Conservation (phyloP, 1,139 yeast genomes). For the Suhomyces choctaworum region DNA sequence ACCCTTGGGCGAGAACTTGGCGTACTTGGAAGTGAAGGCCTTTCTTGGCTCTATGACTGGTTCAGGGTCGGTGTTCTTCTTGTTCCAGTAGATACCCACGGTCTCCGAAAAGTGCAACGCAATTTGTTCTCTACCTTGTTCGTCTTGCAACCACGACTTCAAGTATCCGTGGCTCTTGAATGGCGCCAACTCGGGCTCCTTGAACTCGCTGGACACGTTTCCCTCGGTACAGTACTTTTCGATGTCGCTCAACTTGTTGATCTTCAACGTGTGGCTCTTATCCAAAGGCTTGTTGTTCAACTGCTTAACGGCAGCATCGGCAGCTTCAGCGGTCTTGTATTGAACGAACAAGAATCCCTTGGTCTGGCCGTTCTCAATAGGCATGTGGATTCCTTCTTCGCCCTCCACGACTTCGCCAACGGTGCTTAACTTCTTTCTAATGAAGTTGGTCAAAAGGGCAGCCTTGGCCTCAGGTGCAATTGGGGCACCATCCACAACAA, state of each 20-base stretch:
- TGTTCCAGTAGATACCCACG: slow-evolving; percentile 88
- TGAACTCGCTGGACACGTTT: slow-evolving; percentile 60
- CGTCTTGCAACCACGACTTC: slow-evolving; percentile 89
- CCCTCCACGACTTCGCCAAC: slow-evolving; percentile 70
- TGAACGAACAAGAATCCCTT: slow-evolving; percentile 90
- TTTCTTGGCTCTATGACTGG: slow-evolving; percentile 74
- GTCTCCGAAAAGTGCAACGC: slow-evolving; percentile 76
- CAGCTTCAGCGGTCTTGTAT: slow-evolving; percentile 66
- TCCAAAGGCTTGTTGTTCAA: slow-evolving; percentile 90
- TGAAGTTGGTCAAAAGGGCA: slow-evolving; percentile 79
- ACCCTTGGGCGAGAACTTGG: slow-evolving; percentile 94
- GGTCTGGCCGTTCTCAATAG: slow-evolving; percentile 75
- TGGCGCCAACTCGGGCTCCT: slow-evolving; percentile 69
- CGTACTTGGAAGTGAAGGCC: slow-evolving; percentile 84
- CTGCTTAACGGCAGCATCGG: slow-evolving; percentile 75
- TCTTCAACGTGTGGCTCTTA: slow-evolving; percentile 84
- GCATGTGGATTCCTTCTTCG: slow-evolving; percentile 74
- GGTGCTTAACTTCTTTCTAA: slow-evolving; percentile 72
- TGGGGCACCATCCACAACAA: slow-evolving; percentile 95
- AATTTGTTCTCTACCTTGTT: slow-evolving; percentile 87
- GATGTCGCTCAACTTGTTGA: slow-evolving; percentile 81
- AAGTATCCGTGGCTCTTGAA: slow-evolving; percentile 78
- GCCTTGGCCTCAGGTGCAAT: slow-evolving; percentile 89
- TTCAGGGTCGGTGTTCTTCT: slow-evolving; percentile 73
- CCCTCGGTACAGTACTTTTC: slow-evolving; percentile 78